Evolutionary conservation across 1,284 basidiomycete genomes (phyloP).

Genomic region (Ganoderma leucocontextum): DNA sequence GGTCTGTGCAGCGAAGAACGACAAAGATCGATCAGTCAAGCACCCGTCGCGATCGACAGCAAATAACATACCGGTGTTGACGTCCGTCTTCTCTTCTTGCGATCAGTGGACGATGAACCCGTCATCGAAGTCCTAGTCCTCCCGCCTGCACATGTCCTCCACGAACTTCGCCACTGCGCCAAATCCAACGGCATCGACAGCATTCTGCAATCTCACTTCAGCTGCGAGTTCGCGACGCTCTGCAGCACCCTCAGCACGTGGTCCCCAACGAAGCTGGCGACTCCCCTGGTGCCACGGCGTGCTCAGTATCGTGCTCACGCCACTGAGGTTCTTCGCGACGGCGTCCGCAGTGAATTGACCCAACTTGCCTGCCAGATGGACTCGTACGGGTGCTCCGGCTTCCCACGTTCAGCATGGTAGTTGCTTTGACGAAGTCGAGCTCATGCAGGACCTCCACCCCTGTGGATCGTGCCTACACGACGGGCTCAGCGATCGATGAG

Average conservation of each 20-base stretch:
- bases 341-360: slow-evolving; percentile 41
- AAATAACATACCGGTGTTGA: slow-evolving; percentile 81
- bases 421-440: slow-evolving; percentile 81
- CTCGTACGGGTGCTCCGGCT: slow-evolving; percentile 39
- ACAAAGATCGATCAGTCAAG: slow-evolving; percentile 16
- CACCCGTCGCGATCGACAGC: slow-evolving; percentile 4
- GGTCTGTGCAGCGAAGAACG: slow-evolving; percentile 54
- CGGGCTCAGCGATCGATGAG: slow-evolving; percentile 64
- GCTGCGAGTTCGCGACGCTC: slow-evolving; percentile 23
- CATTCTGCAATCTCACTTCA: too few relatives aligned
- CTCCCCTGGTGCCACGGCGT: slow-evolving; percentile 29
- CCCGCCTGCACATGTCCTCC: slow-evolving; percentile 66
- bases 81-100: slow-evolving; percentile 91
- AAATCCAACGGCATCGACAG: too few relatives aligned
- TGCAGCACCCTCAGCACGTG: slow-evolving; percentile 33
- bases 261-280: slow-evolving; percentile 32
- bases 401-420: slow-evolving; percentile 86
- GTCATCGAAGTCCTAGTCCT: slow-evolving; percentile 61
- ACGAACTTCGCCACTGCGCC: slow-evolving; percentile 85
- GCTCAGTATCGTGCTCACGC: slow-evolving; percentile 32
- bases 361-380: slow-evolving; percentile 22
- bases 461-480: slow-evolving; percentile 88
- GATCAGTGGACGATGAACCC: slow-evolving; percentile 81
- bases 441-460: slow-evolving; percentile 95
- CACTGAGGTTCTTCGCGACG: slow-evolving; percentile 34